phyloP scores from a whole-genome alignment of 192 early-diverging fungal species.

The Coemansia sp. region DNA sequence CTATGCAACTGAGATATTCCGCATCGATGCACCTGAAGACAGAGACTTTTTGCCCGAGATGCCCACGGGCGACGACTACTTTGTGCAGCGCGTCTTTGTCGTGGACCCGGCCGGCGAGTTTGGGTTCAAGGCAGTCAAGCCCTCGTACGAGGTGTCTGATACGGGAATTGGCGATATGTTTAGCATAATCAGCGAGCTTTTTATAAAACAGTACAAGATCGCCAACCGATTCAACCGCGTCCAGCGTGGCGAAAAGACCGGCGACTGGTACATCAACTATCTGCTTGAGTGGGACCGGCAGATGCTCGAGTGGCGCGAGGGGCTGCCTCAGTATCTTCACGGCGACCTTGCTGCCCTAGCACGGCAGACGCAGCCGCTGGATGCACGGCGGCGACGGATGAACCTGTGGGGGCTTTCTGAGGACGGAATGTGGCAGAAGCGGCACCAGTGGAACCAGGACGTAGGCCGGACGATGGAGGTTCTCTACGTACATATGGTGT shows the following conservation, averaged over 20 bases:
- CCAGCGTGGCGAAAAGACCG: conserved; percentile 44
- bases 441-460: conserved; percentile 54
- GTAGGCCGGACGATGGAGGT: conserved; percentile 48
- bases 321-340: conserved; percentile 33
- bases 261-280: conserved; percentile 40
- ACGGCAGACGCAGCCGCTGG: conserved; percentile 45
- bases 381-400: conserved; percentile 39
- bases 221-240: conserved; percentile 52
- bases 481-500: conserved; percentile 51
- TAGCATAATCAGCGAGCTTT: conserved; percentile 45
- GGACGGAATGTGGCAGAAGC: conserved; percentile 53
- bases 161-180: conserved; percentile 33
- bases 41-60: conserved; percentile 51
- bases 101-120: conserved; percentile 41
- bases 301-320: conserved; percentile 50
- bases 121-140: conserved; percentile 41
- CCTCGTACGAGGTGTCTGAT: conserved; percentile 26
- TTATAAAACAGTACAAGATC: conserved; percentile 50
- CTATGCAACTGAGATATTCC: conserved; percentile 53
- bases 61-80: conserved; percentile 42
- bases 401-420: conserved; percentile 50
- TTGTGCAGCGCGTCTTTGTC: conserved; percentile 46
- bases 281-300: conserved; percentile 54
- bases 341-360: conserved; percentile 39
- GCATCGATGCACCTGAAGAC: conserved; percentile 52